Evolutionary conservation across 192 early-diverging fungal species (phyloP).

Genomic region (Mortierella hygrophila): DNA sequence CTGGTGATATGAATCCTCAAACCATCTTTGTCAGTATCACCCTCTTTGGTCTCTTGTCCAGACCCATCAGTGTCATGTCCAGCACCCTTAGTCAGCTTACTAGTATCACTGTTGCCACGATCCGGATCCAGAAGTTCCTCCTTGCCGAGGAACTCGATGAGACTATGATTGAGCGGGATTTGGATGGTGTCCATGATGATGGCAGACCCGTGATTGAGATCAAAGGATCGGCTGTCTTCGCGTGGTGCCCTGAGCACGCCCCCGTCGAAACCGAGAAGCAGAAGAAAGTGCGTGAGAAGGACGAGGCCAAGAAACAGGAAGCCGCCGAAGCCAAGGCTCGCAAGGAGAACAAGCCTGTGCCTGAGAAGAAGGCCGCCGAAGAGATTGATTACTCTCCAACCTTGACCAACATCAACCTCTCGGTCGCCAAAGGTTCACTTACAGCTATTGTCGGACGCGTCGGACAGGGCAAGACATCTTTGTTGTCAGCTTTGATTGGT

Average conservation of each 20-base stretch:
- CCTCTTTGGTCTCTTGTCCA: conserved; percentile 23
- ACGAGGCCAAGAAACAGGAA: conserved; percentile 17
- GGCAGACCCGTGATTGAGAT: conserved; percentile 20
- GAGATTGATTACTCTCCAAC: conserved; percentile 15
- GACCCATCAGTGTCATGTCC: conserved; percentile 28
- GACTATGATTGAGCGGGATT: conserved; percentile 7
- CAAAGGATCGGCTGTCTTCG: conserved; percentile 2
- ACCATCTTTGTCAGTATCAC: conserved; percentile 36
- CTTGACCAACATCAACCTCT: conserved; percentile 47
- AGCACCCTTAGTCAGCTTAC: conserved; percentile 19
- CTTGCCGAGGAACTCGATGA: conserved; percentile 34
- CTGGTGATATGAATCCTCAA: conserved; percentile 31
- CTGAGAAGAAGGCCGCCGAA: background rate
- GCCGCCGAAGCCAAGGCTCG: background rate
- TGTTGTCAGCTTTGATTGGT: conserved; percentile 72
- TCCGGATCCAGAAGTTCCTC: conserved; percentile 34
- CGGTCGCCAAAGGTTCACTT: conserved; percentile 63
- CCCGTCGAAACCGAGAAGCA: conserved; percentile 22
- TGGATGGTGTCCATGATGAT: background rate
- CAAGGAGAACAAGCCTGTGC: conserved; percentile 28
- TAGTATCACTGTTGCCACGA: conserved; percentile 27
- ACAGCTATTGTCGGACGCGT: conserved; percentile 88
- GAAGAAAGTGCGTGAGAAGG: conserved; percentile 18
- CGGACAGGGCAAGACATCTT: conserved; percentile 72
- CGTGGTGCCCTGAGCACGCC: conserved; percentile 16